Evolutionary conservation across 31 red algal genomes (phyloP).

Genomic region (Odonthalia washingtoniensis): DNA sequence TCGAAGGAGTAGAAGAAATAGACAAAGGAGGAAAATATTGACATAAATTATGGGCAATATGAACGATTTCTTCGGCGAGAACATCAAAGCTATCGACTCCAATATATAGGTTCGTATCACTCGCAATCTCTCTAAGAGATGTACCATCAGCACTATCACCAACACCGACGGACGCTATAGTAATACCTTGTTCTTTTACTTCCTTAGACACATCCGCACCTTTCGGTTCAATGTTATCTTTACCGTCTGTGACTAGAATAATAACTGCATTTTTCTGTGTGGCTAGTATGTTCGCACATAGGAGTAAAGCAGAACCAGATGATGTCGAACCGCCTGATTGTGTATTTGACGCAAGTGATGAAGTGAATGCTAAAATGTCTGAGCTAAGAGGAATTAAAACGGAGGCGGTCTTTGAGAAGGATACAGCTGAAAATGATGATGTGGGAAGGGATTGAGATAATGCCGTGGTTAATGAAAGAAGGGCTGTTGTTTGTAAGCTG

Average conservation of each 20-base stretch:
- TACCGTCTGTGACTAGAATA: conserved; percentile 46
- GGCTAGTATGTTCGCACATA: conserved; percentile 12
- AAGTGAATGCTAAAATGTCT: too few species aligned
- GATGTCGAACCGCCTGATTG: conserved; percentile 9
- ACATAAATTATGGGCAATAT: too few species aligned
- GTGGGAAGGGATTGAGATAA: too few species aligned
- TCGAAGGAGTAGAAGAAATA: too few species aligned
- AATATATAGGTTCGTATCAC: conserved; percentile 31
- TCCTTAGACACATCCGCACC: neutral
- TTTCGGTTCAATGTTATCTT: neutral
- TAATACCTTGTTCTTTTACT: conserved; percentile 28
- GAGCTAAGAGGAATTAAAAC: too few species aligned
- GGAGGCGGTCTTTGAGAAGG: too few species aligned
- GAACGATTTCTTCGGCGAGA: too few species aligned
- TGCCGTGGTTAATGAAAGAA: too few species aligned
- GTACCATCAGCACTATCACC: neutral
- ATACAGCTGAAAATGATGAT: too few species aligned
- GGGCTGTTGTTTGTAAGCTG: too few species aligned
- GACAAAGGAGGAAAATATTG: too few species aligned
- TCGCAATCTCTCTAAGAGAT: conserved; percentile 1
- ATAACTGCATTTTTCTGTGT: conserved; percentile 25
- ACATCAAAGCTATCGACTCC: too few species aligned
- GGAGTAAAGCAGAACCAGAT: conserved; percentile 4
- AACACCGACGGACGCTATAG: conserved; percentile 29
- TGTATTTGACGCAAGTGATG: conserved; percentile 18